Conservation (phyloP, 768 basidiomycete species). For the Collybia sordida region DNA sequence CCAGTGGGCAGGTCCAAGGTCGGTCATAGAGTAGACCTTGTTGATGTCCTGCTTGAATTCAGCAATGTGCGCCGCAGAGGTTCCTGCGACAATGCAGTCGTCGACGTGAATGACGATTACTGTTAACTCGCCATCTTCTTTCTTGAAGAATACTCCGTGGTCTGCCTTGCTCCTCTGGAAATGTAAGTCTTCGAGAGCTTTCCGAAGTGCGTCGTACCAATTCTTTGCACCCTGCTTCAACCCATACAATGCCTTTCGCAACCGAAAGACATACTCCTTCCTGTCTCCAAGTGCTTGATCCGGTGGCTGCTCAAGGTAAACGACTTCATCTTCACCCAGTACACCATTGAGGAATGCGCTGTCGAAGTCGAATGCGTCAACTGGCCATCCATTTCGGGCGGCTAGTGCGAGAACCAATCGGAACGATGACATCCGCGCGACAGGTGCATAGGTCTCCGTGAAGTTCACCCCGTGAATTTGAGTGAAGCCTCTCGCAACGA, state of each 20-base stretch:
- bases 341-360: conserved; percentile 20
- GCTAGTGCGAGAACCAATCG: conserved; percentile 22
- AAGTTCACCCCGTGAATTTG: conserved; percentile 35
- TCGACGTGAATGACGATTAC: neutral
- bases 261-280: conserved; percentile 9
- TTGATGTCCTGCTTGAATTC: neutral
- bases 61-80: neutral
- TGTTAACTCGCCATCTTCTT: neutral
- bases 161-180: conserved; percentile 19
- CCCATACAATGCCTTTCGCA: conserved; percentile 27
- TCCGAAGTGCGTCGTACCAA: conserved; percentile 26
- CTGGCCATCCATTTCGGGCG: conserved; percentile 6
- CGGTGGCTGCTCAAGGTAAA: conserved; percentile 21
- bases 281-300: conserved; percentile 1
- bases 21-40: neutral
- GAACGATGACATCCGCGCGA: conserved; percentile 12
- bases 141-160: conserved; percentile 19
- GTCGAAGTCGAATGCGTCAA: conserved; percentile 20
- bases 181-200: conserved; percentile 17
- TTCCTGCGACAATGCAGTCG: conserved; percentile 2
- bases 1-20: conserved; percentile 12
- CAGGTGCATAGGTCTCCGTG: conserved; percentile 19
- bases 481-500: conserved; percentile 26
- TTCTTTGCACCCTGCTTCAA: conserved; percentile 26
- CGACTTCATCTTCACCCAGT: conserved; percentile 20